Conservation (phyloP, 2,329 filamentous ascomycete genomes). For the Colletotrichum theobromicola region DNA sequence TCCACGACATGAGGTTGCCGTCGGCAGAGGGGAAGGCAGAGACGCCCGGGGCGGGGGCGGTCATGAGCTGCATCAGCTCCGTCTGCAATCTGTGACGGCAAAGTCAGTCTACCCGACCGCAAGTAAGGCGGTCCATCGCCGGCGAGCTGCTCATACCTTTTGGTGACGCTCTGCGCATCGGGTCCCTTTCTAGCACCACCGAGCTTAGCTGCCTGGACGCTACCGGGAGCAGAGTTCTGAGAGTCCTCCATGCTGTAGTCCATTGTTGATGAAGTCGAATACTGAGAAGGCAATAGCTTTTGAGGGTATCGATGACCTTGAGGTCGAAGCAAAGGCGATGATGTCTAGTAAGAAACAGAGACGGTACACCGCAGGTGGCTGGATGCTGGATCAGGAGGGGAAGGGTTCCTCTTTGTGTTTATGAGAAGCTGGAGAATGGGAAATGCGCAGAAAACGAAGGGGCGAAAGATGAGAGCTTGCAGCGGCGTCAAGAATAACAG, state of each 20-base stretch:
- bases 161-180: conserved; percentile 77
- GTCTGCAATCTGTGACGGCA: conserved; percentile 76
- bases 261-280: conserved; percentile 31
- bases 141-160: conserved; percentile 61
- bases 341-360: not conserved
- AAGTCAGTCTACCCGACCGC: not conserved
- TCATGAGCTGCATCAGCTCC: conserved; percentile 98
- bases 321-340: not conserved
- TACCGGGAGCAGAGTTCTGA: conserved; percentile 72
- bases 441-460: conserved; percentile 1
- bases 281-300: not conserved
- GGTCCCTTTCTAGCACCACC: conserved; percentile 59
- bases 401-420: not conserved
- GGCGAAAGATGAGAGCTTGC: not conserved
- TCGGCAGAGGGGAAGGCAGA: conserved; percentile 93
- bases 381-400: not conserved
- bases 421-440: not conserved
- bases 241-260: conserved; percentile 57
- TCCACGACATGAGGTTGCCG: conserved; percentile 91
- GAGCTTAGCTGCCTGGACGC: conserved; percentile 66
- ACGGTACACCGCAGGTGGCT: not conserved
- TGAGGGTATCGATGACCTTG: not conserved
- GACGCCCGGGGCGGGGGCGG: conserved; percentile 88
- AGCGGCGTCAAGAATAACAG: conserved; percentile 9
- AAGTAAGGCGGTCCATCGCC: conserved; percentile 17